phyloP scores from a whole-genome alignment of 192 early-diverging fungal genomes.

The Rhizophagus sp. region DNA sequence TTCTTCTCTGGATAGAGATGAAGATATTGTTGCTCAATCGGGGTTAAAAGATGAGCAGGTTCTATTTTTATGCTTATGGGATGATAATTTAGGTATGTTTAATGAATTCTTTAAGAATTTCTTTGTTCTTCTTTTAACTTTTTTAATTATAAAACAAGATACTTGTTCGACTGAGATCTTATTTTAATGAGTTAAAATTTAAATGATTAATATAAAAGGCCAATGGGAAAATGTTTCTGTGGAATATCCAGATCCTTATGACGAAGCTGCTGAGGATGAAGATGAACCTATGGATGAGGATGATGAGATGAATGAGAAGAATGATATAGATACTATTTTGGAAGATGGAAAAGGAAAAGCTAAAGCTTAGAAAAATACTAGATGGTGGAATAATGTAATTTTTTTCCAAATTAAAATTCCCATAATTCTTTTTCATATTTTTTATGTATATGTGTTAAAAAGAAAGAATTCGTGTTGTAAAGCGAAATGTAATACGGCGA shows the following conservation, averaged over 20 bases:
- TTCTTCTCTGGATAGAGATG: background rate
- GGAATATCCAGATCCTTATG: slow-evolving; percentile 2
- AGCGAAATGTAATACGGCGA: too few species aligned
- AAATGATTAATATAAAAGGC: background rate
- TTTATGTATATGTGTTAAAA: too few species aligned
- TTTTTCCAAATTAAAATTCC: too few species aligned
- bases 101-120: background rate
- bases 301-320: background rate
- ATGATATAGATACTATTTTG: background rate
- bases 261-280: background rate
- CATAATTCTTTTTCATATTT: too few species aligned
- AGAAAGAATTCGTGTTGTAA: too few species aligned
- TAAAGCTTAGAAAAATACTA: background rate
- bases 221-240: background rate
- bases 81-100: background rate
- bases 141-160: background rate
- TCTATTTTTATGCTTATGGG: background rate
- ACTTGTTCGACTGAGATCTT: background rate
- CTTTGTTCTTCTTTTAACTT: background rate
- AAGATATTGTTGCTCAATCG: background rate
- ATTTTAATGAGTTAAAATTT: background rate
- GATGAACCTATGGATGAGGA: background rate
- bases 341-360: slow-evolving; percentile 13
- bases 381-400: background rate
- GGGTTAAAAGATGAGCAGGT: background rate